These are phyloP conservation scores for Lachancea sp. DNA, from an alignment of 805 yeast genomes.

Conservation along the genomic window DNA sequence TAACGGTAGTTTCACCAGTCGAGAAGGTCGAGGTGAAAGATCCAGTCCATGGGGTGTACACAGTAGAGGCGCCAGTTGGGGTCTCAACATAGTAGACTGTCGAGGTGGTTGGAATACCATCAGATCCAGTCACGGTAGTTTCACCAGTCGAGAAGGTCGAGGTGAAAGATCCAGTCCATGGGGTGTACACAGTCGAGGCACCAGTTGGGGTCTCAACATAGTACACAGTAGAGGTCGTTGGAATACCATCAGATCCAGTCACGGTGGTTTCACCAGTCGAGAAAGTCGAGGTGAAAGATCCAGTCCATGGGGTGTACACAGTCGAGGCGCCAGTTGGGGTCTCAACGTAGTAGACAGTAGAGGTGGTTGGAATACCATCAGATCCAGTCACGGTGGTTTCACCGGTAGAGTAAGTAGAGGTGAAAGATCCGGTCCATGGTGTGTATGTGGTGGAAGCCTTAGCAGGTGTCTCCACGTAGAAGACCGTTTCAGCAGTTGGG, in stretches of 20 bases:
- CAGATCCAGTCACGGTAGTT: too few relatives aligned
- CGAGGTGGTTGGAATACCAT: too few relatives aligned
- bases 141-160: too few relatives aligned
- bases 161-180: too few relatives aligned
- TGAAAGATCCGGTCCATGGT: conserved; percentile 7
- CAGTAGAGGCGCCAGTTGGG: conserved; percentile 2
- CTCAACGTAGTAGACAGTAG: neutral
- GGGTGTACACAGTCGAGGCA: too few relatives aligned
- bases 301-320: conserved; percentile 8
- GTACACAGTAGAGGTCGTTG: neutral
- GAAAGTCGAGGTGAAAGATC: neutral
- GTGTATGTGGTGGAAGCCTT: conserved; percentile 4
- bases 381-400: neutral
- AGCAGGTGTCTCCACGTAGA: conserved; percentile 7
- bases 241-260: neutral
- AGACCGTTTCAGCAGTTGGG: neutral
- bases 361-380: neutral
- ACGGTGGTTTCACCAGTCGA: neutral
- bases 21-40: conserved; percentile 6
- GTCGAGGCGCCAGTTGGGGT: conserved; percentile 4
- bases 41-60: conserved; percentile 8
- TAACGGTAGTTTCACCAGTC: neutral
- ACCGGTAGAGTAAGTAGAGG: neutral
- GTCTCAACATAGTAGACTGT: neutral
- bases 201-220: conserved; percentile 8